Base-by-base conservation (phyloP, 2,329 filamentous ascomycete species). In the Ilyonectria destructans region DNA sequence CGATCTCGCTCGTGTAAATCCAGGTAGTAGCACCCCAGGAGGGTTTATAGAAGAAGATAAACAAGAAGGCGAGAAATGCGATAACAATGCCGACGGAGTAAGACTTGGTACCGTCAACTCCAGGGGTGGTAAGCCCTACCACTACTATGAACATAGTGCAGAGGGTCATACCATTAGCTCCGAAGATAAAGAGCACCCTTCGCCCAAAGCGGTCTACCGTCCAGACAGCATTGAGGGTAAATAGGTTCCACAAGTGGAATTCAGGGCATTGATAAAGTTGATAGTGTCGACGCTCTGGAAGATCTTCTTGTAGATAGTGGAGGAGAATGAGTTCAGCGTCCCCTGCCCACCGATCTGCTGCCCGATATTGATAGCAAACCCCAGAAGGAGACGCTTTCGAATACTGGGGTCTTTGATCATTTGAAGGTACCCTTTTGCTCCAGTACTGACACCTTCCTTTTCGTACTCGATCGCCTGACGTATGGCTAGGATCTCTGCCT, bases 161-260 rank as follows among this genome's bases (percentile, higher is more conserved):
- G 3, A 88, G 56, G 6, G 85, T 88, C 90, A 93, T 92, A 23
- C 91, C 91, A 49, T 90, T 80, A 43, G 87, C 90, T 69, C 91
- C 91, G 31, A 90, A 83, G 60, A 93, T 90, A 72, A 93, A 85
- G 62, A 93, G 82, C 82, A 90, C 90, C 71, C 91, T 90, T 60
- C 91, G 86, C 23, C 91, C 91, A 70, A 90, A 92, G 37, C 90
- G 86, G 75, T 93, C 91, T 17, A 91, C 89, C 2, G 90, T 92
- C 90, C 91, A 93, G 29, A 90, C 87, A n/a, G 91, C 91, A 71
- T 92, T 93, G 33, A 93, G 83, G 0, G 91, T 93, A 79, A 93
- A 93, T 21, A 93, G 68, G 93, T 93, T 58, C 90, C 89, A 64
- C 90, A 91, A 0, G 91, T 93, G 26, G 90, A 90, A 75, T 92